Percentiles rank a stretch among this genome's conserved stretches.
Conservation (phyloP, 148 eudicot genomes). For the Bassia scoparia region DNA sequence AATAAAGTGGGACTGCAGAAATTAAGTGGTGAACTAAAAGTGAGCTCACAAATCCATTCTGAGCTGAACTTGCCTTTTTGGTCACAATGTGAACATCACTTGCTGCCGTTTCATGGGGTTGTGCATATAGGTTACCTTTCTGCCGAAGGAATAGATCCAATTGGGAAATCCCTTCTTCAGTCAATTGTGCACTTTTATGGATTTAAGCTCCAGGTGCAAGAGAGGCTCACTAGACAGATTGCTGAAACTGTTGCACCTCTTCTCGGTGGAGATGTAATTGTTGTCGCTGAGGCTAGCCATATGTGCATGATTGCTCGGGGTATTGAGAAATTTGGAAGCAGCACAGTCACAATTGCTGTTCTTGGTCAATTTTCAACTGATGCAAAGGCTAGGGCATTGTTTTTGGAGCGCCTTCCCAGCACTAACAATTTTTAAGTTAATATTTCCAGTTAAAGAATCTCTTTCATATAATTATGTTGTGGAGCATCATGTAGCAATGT, state of each 20-base stretch:
- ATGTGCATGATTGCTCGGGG: slow-evolving; percentile 96
- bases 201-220: slow-evolving; percentile 92
- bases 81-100: slow-evolving; percentile 94
- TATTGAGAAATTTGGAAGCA: slow-evolving; percentile 86
- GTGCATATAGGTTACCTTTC: slow-evolving; percentile 73
- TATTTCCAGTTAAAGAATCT: background rate
- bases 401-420: slow-evolving; percentile 62
- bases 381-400: slow-evolving; percentile 51
- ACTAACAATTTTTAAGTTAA: slow-evolving; percentile 23
- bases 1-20: slow-evolving; percentile 25
- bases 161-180: slow-evolving; percentile 52
- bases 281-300: slow-evolving; percentile 85
- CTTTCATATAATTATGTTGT: background rate
- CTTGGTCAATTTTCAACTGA: slow-evolving; percentile 83
- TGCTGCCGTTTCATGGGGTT: slow-evolving; percentile 90
- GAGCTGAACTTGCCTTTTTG: slow-evolving; percentile 72
- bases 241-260: slow-evolving; percentile 72
- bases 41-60: slow-evolving; percentile 25
- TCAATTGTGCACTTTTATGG: slow-evolving; percentile 80
- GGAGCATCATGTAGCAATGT: background rate
- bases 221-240: slow-evolving; percentile 84
- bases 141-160: slow-evolving; percentile 33
- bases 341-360: slow-evolving; percentile 76
- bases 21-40: slow-evolving; percentile 29
- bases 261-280: slow-evolving; percentile 77